Conservation (phyloP, 768 basidiomycete species). For the Leccinum boreale region DNA sequence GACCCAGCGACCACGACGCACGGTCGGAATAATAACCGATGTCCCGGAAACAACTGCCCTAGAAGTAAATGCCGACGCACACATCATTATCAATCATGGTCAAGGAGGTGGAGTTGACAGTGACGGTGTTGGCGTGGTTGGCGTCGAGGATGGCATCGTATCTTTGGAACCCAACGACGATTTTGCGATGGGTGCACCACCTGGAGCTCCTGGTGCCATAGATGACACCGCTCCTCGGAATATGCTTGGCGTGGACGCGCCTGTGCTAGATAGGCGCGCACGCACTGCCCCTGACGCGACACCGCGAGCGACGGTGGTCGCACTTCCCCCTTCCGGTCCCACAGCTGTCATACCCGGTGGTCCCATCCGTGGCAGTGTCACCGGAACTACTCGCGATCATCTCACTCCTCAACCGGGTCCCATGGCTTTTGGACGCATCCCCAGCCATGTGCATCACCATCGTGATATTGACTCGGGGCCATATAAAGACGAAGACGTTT, state of each 20-base stretch:
- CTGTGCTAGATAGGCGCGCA: conserved; percentile 29
- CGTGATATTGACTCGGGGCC: conserved; percentile 52
- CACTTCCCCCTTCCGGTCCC: conserved; percentile 42
- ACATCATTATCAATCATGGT: conserved; percentile 50
- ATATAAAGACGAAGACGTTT: conserved; percentile 92
- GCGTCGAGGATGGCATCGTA: conserved; percentile 75
- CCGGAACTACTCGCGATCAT: conserved; percentile 19
- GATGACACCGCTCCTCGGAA: conserved; percentile 29
- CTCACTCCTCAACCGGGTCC: conserved; percentile 9
- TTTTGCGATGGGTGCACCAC: conserved; percentile 87
- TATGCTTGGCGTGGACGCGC: conserved; percentile 25
- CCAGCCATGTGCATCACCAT: conserved; percentile 38
- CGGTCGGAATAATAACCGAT: conserved; percentile 49
- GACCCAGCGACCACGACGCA: conserved; percentile 36
- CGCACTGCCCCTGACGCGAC: conserved; percentile 55
- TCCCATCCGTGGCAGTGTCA: conserved; percentile 10
- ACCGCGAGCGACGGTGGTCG: conserved; percentile 58
- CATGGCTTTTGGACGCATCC: conserved; percentile 16
- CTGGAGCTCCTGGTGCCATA: conserved; percentile 86
- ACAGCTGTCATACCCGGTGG: conserved; percentile 11
- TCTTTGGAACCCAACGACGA: conserved; percentile 80
- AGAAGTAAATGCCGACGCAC: conserved; percentile 44
- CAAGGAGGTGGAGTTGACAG: conserved; percentile 37
- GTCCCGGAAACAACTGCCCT: conserved; percentile 32
- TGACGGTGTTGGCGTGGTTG: conserved; percentile 41